Base-by-base conservation (phyloP, 441 rosid genomes). In the Populus hybrid region DNA sequence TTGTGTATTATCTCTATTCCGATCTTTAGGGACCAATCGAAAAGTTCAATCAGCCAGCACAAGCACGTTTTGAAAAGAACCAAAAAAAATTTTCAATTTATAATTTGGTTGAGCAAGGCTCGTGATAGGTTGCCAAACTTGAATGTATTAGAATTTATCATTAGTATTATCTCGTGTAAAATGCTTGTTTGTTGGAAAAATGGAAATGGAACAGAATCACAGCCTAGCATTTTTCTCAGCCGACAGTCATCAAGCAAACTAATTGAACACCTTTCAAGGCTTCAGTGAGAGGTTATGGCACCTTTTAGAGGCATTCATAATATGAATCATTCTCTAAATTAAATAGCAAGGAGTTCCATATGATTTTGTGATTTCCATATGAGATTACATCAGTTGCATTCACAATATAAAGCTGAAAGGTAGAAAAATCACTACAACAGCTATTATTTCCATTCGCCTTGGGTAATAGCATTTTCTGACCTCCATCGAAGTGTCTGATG, bases 361-460 rank as follows among this genome's bases (percentile, higher is more conserved):
- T 18, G 35, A 12, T 75, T 72, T 82, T n/a, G 20, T 75, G 20
- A 56, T 50, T 31, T n/a, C 59, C 61, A 64, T 18, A 71, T 9
- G 45, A 23, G 23, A 36, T 53, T 45, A 74, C 66, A 67, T 68
- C 67, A 42, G 61, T 45, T 69, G 45, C 72, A 45, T 61, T 71
- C 71, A 56, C 38, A 53, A 71, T 66, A 33, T 45, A 31, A 66
- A 78, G 33, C 74, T 20, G 42, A 69, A 36, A 61, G 1, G 64
- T 6, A 75, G 66, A 59, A 40, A 69, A 28, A 35, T 8, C 35
- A 6, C 31, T 29, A 29, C 31, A 29, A 3, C 31, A 6, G 45
- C 33, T 12, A 18, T 7, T 11, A 61, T 63, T 38, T 20, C 31
- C 26, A 23, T 18, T 11, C 59, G 9, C 73, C 56, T 26, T 16